Conservation (phyloP, 495 filamentous ascomycete species). For the Thozetella sp. region DNA sequence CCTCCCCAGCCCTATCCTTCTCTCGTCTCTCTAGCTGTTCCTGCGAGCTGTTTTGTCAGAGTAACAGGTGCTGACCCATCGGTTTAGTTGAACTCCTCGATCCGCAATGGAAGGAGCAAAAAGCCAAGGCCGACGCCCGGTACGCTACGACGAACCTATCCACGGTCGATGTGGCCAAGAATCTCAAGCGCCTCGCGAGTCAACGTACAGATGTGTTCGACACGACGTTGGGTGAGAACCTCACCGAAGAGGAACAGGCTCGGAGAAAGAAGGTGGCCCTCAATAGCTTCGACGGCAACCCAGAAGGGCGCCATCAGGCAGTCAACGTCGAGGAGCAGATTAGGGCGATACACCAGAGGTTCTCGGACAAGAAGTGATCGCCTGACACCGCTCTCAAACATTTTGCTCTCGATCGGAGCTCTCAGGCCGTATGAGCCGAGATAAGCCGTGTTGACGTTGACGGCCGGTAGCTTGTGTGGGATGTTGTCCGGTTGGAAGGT, state of each 20-base stretch:
- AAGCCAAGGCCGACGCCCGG: conserved; percentile 81
- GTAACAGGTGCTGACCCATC: conserved; percentile 1
- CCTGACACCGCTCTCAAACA: too few relatives aligned
- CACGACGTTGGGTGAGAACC: conserved; percentile 62
- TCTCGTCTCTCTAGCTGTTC: conserved; percentile 5
- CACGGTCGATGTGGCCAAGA: conserved; percentile 85
- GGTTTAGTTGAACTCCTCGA: conserved; percentile 83
- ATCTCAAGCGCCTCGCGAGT: conserved; percentile 94
- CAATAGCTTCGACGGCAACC: conserved; percentile 66
- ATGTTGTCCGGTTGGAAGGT: conserved; percentile 6
- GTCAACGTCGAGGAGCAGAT: conserved; percentile 76
- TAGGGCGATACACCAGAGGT: conserved; percentile 67
- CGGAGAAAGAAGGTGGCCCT: conserved; percentile 73
- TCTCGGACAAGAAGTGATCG: conserved; percentile 44
- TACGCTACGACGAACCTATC: conserved; percentile 86
- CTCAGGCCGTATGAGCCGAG: too few relatives aligned
- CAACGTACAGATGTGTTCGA: conserved; percentile 94
- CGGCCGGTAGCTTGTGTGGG: neutral
- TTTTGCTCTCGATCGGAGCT: too few relatives aligned
- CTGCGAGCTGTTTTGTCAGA: conserved; percentile 6
- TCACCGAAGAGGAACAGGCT: conserved; percentile 74
- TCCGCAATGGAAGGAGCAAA: conserved; percentile 94
- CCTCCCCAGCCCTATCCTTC: neutral
- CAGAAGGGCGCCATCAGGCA: conserved; percentile 57
- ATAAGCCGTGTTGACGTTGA: conserved; percentile 1